Evolutionary conservation across 2,329 filamentous ascomycete species (phyloP), one percentile per base, ranked within the genome.

Genomic region (Endocalyx cinctus): DNA sequence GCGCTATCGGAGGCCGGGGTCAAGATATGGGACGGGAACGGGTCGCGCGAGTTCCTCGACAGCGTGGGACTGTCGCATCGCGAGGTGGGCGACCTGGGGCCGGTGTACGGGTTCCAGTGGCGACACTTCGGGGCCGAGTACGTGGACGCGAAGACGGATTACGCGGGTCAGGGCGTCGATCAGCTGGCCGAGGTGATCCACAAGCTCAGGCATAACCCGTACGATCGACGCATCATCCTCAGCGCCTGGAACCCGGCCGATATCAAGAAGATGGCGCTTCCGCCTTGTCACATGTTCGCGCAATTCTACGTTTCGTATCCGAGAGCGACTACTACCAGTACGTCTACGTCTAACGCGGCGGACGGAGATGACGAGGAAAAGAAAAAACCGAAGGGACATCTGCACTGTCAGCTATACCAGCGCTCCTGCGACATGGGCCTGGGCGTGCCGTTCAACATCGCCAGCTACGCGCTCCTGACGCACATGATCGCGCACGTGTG

Each of bases 71-170:
- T 97, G 6, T 69, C 72, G 0, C 80, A 95, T 56, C 86, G 90
- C 39, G 86, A 79, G 33, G 84, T 82, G 14, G 92, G 92, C 45
- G 92, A 98, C 54, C 71, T 98, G 0, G 92, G 92, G 1, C 92
- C 92, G 18, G 89, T 97, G 0, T 98, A 98, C 58, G 92, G 92
- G 2, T 98, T 98, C 66, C 92, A 98, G 64, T 98, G 92, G 92
- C 84, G 92, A 4, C 90, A 97, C 63, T 98, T 98, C 53, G 92
- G 92, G 31, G 92, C 92, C 5, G 79, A 87, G 41, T 98, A 98
- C 59, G 68, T 81, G 13, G 84, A 90, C 53, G 74, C 82, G 11
- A 69, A 79, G 45, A 74, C 84, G 1, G 87, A 97, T 57, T 98
- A 98, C 62, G 72, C 78, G 0, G 88, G 86, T 0, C 72, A 94